Base-by-base conservation (phyloP, 2,329 filamentous ascomycete genomes). In the Ophiostoma australiae region DNA sequence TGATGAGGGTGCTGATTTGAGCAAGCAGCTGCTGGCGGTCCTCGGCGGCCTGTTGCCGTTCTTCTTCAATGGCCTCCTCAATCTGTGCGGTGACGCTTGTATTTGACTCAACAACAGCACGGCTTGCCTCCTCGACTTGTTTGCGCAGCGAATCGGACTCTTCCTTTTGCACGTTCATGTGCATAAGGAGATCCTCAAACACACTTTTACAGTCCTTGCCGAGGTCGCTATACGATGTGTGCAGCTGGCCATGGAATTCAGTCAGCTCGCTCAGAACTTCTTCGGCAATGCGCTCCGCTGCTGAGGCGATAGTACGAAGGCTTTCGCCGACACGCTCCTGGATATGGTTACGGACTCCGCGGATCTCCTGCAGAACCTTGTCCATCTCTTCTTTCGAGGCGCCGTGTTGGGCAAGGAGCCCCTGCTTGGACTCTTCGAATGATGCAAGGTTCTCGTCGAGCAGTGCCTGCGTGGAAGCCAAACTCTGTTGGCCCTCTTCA, bases 311-410 rank as follows among this genome's bases (percentile, higher is more conserved):
- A 35, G 92, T 89, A 76, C 92, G 90, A 63, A 98, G 83, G 10
- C 94, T 94, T 77, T 93, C 89, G 2, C 92, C 92, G 67, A 98
- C 92, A 73, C 91, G 90, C 68, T 87, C 84, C 82, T 97, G 97
- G 69, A 98, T 92, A 70, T 92, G 90, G 78, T 97, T 91, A 31
- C 94, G 88, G 33, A 98, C 84, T n/a, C 87, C 88, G 78, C 94
- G 94, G 78, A 98, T 97, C 78, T 97, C 94, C 76, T 95, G 92
- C 11, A 99, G 84, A 1, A 97, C 90, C n/a, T 87, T 84, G 76
- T 97, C 94, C 91, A 97, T 93, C 71, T 94, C 91, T 67, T 94
- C 89, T 76, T 91, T 92, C 2, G 93, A 90, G 73, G 85, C 83
- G 33, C 85, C 83, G 71, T 89, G 91, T 76, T 91, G 89, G 61